Evolutionary conservation across 805 yeast species (phyloP), one percentile per base, ranked within the genome.

Genomic region (Saccharomycopsis sp.): DNA sequence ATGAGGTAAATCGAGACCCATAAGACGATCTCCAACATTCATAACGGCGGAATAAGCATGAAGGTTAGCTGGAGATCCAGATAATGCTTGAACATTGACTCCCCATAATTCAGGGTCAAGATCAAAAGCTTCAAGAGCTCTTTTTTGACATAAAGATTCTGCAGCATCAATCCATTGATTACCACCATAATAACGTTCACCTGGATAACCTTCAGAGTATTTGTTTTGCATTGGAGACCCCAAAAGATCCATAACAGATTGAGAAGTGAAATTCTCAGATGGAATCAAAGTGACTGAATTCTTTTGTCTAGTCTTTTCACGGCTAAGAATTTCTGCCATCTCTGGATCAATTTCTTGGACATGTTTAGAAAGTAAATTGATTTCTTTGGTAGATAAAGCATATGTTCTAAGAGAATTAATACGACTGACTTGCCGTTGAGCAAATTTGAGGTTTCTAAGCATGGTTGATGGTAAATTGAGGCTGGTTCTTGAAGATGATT

Each of bases 151-250:
- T 56, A 92, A 67, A 25, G 74, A 62, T 69, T 92, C 98, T 60
- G 88, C 86, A 63, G 83, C 78, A 69, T 92, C 98, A 51, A 92
- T 92, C 66, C 81, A 80, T 72, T 92, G 94, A 64, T 92, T 92
- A 61, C 97, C 97, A 63, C 98, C 98, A 62, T 92, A 92, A 72
- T 92, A 92, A 64, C 98, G 79, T 49, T 94, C 96, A 51, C 97
- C 97, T 46, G 98, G 98, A 68, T 92, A 89, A 49, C 98, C 98
- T 68, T 92, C 98, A 30, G 96, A 87, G 69, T 92, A 92, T 71
- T 92, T 92, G 77, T 92, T 92, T 62, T 84, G 84, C 96, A 92
- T 86, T 61, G 94, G 95, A 38, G 97, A 81, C 52, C 98, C 98
- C 56, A 89, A 77, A 26, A 94, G 85, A 57, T 92, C 97, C 68